A percentile compares a stretch with the other conserved stretches of the same genome.
Evolutionary conservation across 2,329 filamentous ascomycete species (phyloP).

Genomic region (Penicillium polonicum): DNA sequence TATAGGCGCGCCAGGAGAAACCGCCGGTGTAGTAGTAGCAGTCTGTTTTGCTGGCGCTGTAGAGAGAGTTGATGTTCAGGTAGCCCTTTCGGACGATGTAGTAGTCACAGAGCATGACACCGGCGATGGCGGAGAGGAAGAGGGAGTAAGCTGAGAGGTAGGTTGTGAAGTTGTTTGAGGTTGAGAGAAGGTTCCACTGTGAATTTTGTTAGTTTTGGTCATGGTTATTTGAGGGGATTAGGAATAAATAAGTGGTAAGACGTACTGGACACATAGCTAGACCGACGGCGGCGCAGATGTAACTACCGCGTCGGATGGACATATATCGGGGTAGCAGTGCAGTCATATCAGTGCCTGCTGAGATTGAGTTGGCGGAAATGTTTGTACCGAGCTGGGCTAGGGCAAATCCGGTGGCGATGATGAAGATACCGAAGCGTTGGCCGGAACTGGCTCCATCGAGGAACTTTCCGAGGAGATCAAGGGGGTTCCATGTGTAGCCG

Average conservation of each 20-base stretch:
- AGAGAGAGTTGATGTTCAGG: slow-evolving; percentile 73
- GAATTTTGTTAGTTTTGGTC: slow-evolving; percentile 14
- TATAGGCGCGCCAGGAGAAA: slow-evolving; percentile 80
- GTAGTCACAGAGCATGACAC: slow-evolving; percentile 88
- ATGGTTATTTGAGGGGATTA: not conserved
- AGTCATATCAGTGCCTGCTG: slow-evolving; percentile 78
- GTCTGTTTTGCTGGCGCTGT: slow-evolving; percentile 59
- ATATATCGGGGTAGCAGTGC: slow-evolving; percentile 76
- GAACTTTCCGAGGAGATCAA: slow-evolving; percentile 65
- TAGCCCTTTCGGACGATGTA: slow-evolving; percentile 82
- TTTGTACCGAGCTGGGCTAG: slow-evolving; percentile 84
- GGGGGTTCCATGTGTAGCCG: slow-evolving; percentile 70
- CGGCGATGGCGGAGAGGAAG: slow-evolving; percentile 89
- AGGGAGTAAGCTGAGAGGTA: slow-evolving; percentile 91
- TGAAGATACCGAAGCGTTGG: slow-evolving; percentile 72
- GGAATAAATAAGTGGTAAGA: not conserved
- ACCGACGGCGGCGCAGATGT: slow-evolving; percentile 76
- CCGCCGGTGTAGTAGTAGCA: slow-evolving; percentile 75
- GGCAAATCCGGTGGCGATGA: slow-evolving; percentile 68
- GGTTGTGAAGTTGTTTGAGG: slow-evolving; percentile 80
- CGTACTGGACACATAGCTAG: slow-evolving; percentile 77
- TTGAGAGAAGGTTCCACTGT: slow-evolving; percentile 65
- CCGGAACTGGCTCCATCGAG: slow-evolving; percentile 66
- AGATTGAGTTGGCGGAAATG: slow-evolving; percentile 82
- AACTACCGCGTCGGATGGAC: slow-evolving; percentile 82